Percentiles rank a stretch among this genome's conserved stretches.
phyloP scores from a whole-genome alignment of 2,329 filamentous ascomycete genomes.

The Colletotrichum sublineola region DNA sequence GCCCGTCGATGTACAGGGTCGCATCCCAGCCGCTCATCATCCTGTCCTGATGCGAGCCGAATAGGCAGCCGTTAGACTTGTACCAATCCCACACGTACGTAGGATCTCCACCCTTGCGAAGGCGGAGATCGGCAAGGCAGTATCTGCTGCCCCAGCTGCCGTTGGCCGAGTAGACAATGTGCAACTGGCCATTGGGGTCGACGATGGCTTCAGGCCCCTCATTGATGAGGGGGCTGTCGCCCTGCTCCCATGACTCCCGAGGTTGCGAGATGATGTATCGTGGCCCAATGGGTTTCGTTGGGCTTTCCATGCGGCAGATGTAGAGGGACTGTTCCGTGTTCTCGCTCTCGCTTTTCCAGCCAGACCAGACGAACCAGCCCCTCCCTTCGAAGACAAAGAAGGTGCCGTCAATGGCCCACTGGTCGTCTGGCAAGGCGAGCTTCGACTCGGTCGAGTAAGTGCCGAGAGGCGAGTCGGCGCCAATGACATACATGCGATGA shows the following conservation, averaged over 20 bases:
- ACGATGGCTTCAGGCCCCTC: conserved; percentile 46
- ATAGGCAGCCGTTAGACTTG: conserved; percentile 48
- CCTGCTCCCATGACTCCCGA: conserved; percentile 46
- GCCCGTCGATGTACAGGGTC: conserved; percentile 44
- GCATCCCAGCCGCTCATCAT: conserved; percentile 48
- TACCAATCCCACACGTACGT: conserved; percentile 48
- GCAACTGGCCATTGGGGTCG: conserved; percentile 46
- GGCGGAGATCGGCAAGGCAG: conserved; percentile 46
- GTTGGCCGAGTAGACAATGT: conserved; percentile 48
- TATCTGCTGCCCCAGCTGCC: conserved; percentile 46
- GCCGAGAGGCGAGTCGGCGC: conserved; percentile 41
- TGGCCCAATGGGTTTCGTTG: conserved; percentile 39
- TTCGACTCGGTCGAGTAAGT: conserved; percentile 42
- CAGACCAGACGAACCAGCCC: conserved; percentile 47
- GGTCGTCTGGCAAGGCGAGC: conserved; percentile 44
- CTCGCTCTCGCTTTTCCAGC: conserved; percentile 40
- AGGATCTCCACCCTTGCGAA: conserved; percentile 46
- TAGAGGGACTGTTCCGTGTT: conserved; percentile 45
- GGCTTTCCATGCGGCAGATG: conserved; percentile 46
- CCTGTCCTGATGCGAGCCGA: conserved; percentile 44
- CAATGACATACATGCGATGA: conserved; percentile 47
- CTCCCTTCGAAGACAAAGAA: conserved; percentile 43
- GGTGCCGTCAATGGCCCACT: conserved; percentile 47
- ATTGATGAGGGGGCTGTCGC: conserved; percentile 43
- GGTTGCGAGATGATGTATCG: conserved; percentile 47